Evolutionary conservation across 78 protist species (phyloP), one percentile per base, ranked within the genome.

Genomic region (Speleostelium caveatum): DNA sequence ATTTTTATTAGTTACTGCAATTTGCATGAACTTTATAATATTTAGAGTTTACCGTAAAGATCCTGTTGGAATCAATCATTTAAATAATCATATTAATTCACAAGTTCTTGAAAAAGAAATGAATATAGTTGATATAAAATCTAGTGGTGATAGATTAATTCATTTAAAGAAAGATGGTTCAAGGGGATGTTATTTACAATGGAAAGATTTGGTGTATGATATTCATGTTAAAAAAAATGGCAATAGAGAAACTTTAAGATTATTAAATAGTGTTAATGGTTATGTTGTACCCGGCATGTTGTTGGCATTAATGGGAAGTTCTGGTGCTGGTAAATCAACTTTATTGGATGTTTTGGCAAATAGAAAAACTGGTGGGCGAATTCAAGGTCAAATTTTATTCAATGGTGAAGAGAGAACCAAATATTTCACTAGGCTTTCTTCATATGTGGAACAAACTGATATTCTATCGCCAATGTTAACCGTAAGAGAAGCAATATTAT

Each of bases 241-340:
- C 3, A 86, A 75, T 21, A 62, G 22, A 22, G 5, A 30, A 24
- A 33, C 69, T 26, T 41, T 74, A 36, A 30, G 68, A 7, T 62
- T 86, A 4, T 53, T 86, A 28, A 38, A 60, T 55, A 53, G 38
- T 3, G 73, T 86, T 35, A 86, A 86, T 75, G 93, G 93, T 49
- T 86, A 73, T 45, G 93, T 86, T 30, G 73, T 73, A 60, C 93
- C 93, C 16, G 94, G 94, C 30, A 88, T 88, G 94, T 32, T 88
- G 0, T 30, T 92, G 19, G 95, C 95, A 32, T 38, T 92, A 35
- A 92, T 92, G 95, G 96, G 96, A 35, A 94, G 96, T 38, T 74
- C 92, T 35, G 96, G 96, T 61, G 83, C 95, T 55, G 96, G 96
- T 51, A 95, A 95, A 65, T 62, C 95, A 38, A 94, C 96, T 21